phyloP scores from a whole-genome alignment of 768 basidiomycete species.

The Harrya chromipes region DNA sequence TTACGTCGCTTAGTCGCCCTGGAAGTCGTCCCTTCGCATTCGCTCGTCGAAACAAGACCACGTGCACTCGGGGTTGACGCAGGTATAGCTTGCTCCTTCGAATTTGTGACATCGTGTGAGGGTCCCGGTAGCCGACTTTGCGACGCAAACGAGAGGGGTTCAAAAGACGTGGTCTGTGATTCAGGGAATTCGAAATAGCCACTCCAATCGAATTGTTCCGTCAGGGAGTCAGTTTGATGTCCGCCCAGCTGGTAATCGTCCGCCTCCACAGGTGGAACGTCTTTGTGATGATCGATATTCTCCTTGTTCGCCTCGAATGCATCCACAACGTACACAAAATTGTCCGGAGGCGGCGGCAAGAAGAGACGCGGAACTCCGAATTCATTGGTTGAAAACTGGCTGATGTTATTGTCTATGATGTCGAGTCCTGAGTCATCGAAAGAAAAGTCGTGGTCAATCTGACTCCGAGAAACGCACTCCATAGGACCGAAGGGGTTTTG shows the following conservation, averaged over 20 bases:
- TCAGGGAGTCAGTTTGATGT: not conserved
- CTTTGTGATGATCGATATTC: conserved; percentile 12
- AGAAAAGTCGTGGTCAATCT: not conserved
- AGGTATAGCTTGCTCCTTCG: conserved; percentile 1
- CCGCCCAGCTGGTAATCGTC: not conserved
- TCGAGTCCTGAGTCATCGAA: conserved; percentile 19
- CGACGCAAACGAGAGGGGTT: conserved; percentile 24
- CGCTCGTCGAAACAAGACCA: not conserved
- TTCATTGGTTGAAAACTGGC: conserved; percentile 2
- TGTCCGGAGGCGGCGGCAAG: conserved; percentile 9
- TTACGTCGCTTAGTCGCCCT: conserved; percentile 23
- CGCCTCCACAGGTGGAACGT: conserved; percentile 7
- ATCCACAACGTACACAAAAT: not conserved
- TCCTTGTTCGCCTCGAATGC: conserved; percentile 12
- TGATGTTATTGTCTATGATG: conserved; percentile 7
- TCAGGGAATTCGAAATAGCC: conserved; percentile 21
- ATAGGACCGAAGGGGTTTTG: not conserved
- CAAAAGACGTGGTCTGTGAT: conserved; percentile 19
- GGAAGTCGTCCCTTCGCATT: not conserved
- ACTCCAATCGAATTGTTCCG: conserved; percentile 20
- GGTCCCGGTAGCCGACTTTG: conserved; percentile 12
- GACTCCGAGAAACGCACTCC: not conserved
- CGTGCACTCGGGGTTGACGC: conserved; percentile 4
- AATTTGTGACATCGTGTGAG: conserved; percentile 1
- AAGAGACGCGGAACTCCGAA: conserved; percentile 3